A percentile compares a stretch with the other conserved stretches of the same genome.
These are phyloP conservation scores for Penicillium coffeae DNA, from an alignment of 495 filamentous ascomycete species.

Conservation along the genomic window DNA sequence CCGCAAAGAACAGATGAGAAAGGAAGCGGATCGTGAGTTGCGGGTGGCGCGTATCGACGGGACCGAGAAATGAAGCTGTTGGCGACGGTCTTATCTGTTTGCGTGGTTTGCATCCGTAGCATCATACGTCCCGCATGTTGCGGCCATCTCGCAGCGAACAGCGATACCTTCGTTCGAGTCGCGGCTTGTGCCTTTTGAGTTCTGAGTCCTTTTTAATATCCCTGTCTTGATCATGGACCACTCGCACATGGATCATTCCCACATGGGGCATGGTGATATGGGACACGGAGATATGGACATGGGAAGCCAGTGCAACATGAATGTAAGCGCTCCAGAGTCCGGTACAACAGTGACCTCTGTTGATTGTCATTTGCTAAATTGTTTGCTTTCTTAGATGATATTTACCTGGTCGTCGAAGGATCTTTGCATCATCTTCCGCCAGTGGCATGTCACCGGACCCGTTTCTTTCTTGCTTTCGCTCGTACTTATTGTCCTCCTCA, in stretches of 20 bases:
- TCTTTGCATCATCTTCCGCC: constrained; percentile 91
- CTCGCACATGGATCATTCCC: constrained; percentile 35
- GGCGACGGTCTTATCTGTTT: constrained; percentile 36
- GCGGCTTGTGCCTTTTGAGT: not conserved
- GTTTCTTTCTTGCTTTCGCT: constrained; percentile 74
- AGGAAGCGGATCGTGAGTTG: too few relatives aligned
- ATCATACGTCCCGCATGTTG: constrained; percentile 5
- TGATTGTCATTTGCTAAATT: not conserved
- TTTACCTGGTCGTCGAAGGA: constrained; percentile 92
- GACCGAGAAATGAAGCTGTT: constrained; percentile 1
- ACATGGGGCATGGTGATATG: constrained; percentile 38
- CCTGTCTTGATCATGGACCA: constrained; percentile 25
- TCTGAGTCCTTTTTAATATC: not conserved
- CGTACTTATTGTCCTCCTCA: constrained; percentile 72
- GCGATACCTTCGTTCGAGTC: not conserved
- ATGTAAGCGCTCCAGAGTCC: constrained; percentile 46
- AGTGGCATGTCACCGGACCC: constrained; percentile 80
- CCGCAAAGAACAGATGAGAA: not conserved
- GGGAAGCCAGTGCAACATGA: constrained; percentile 75
- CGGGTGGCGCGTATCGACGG: not conserved
- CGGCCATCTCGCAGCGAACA: too few relatives aligned
- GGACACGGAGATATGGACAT: constrained; percentile 59
- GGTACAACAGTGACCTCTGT: not conserved
- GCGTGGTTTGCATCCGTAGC: constrained; percentile 34
- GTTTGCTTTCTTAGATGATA: constrained; percentile 65